Base-by-base conservation (phyloP, 495 filamentous ascomycete genomes). In the Hyaloscypha bicolor region DNA sequence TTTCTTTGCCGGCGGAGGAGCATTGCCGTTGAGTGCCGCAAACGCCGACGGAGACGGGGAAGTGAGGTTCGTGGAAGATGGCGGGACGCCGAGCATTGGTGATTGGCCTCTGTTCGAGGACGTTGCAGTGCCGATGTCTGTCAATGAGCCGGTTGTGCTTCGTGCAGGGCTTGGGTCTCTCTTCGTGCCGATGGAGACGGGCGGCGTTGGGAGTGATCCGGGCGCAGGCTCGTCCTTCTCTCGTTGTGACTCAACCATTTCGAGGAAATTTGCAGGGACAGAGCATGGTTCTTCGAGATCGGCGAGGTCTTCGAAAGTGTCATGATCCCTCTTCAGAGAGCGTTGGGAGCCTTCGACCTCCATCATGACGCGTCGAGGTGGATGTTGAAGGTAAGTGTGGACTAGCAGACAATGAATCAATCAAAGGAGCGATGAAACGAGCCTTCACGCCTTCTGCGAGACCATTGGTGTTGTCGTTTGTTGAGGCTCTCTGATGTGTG, bases 1-100 rank as follows among this genome's bases (percentile, higher is more conserved):
- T 63, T 81, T 86, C 71, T 87, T 87, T 1, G 58, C 8, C 21
- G 69, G 65, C 21, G 65, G 65, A n/a, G 31, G 33, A 8, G 22
- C 65, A 56, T 56, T 64, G 51, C 51, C 55, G 31, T 71, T 69
- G 9, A 69, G 22, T 11, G 66, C 63, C 12, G 66, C 55, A 51
- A 69, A 65, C 11, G 72, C 69, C 21, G 64, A 52, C 12, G 12
- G 6, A 8, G 21, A 29, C 21, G 9, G 72, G 57, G 53, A 29
- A 29, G 8, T 64, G 9, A n/a, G 37, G 35, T 51, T 56, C 56
- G 35, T 37, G 9, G 57, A 16, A 25, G 45, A 52, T 11, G 53
- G 55, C n/a, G 52, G 22, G 22, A 53, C 53, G 2, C 19, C 12
- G 14, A 63, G 12, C 6, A 25, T 31, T 19, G 59, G 65, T 16